phyloP scores from a whole-genome alignment of 441 rosid species.

The Raphanus hybrid region DNA sequence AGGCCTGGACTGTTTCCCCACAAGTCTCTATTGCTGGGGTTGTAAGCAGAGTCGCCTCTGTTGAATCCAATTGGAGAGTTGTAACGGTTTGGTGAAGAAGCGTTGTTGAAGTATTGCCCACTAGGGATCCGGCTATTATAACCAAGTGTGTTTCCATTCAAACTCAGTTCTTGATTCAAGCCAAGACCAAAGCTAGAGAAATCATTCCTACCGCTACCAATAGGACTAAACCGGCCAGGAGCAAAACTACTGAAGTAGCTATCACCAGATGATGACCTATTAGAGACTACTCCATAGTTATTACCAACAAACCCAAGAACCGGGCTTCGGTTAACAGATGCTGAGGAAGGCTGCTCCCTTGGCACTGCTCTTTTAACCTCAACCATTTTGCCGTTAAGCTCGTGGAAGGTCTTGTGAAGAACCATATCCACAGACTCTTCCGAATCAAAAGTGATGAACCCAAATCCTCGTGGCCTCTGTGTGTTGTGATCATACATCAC shows the following conservation, averaged over 20 bases:
- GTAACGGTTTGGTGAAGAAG: slow-evolving; percentile 57
- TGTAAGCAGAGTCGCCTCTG: slow-evolving; percentile 55
- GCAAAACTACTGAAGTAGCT: slow-evolving; percentile 58
- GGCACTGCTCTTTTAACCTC: slow-evolving; percentile 85
- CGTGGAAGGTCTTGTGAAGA: slow-evolving; percentile 66
- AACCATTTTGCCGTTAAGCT: slow-evolving; percentile 74
- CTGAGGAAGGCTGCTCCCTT: slow-evolving; percentile 57
- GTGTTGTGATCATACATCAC: slow-evolving; percentile 83
- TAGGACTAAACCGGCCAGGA: slow-evolving; percentile 64
- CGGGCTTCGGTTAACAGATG: slow-evolving; percentile 51
- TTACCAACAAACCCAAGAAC: slow-evolving; percentile 53
- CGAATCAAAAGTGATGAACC: slow-evolving; percentile 72
- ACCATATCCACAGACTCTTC: slow-evolving; percentile 74
- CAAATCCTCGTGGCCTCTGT: slow-evolving; percentile 78
- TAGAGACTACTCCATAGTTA: slow-evolving; percentile 42
- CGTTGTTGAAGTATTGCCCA: slow-evolving; percentile 47
- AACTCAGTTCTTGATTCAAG: slow-evolving; percentile 56
- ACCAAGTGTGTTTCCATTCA: slow-evolving; percentile 55
- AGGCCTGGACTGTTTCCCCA: slow-evolving; percentile 64
- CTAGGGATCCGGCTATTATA: slow-evolving; percentile 55
- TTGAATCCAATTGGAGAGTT: slow-evolving; percentile 61
- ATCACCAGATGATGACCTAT: background rate
- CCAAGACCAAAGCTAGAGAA: slow-evolving; percentile 59
- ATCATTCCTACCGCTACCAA: slow-evolving; percentile 57
- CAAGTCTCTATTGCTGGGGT: slow-evolving; percentile 51